Percentiles rank a stretch among this genome's conserved stretches.
phyloP scores from a whole-genome alignment of 2,329 filamentous ascomycete species.

The Apiospora koreana region DNA sequence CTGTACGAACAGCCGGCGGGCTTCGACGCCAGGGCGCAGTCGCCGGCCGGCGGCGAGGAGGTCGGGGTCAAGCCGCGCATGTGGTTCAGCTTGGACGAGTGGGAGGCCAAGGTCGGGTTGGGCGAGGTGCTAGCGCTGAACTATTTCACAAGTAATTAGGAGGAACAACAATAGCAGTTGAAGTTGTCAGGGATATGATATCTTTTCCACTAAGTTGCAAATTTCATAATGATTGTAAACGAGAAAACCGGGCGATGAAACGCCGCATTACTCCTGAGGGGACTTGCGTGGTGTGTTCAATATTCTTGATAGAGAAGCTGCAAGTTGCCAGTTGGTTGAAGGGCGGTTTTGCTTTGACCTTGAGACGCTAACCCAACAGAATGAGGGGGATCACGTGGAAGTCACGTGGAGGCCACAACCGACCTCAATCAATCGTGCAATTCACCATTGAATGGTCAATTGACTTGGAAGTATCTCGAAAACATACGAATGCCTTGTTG shows the following conservation, averaged over 20 bases:
- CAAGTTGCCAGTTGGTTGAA: background rate
- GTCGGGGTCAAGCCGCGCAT: conserved; percentile 39
- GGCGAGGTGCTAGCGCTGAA: conserved; percentile 36
- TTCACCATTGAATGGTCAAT: background rate
- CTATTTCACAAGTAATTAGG: conserved; percentile 36
- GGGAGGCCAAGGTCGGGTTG: conserved; percentile 35
- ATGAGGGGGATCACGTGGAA: conserved; percentile 11
- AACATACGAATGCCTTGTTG: background rate
- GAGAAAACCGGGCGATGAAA: background rate
- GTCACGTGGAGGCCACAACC: conserved; percentile 8
- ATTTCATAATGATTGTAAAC: background rate
- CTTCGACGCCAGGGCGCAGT: conserved; percentile 35
- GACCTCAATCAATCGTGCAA: conserved; percentile 6
- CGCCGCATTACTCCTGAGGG: background rate
- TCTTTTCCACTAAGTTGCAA: background rate
- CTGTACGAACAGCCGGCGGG: conserved; percentile 47
- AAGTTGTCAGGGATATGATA: background rate
- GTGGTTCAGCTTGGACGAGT: conserved; percentile 43
- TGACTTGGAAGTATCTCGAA: background rate
- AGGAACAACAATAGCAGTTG: background rate
- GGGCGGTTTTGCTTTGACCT: background rate
- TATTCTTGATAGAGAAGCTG: background rate
- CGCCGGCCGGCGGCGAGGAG: conserved; percentile 32
- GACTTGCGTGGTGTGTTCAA: background rate
- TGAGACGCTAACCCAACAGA: background rate